Base-by-base conservation (phyloP, 2,329 filamentous ascomycete species). In the Colletotrichum graminicola region DNA sequence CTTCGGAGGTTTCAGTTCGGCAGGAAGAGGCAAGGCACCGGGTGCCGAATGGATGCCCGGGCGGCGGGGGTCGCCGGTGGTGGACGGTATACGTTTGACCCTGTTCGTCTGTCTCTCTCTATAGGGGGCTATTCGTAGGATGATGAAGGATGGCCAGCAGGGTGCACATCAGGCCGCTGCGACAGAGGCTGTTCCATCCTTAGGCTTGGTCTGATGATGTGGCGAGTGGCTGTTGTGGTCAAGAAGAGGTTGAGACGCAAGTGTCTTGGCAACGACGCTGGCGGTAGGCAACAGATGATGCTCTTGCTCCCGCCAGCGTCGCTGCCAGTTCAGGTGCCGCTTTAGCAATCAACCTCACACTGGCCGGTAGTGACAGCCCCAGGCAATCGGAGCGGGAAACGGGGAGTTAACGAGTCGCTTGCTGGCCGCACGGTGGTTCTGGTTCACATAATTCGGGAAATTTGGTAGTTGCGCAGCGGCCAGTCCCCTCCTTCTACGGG, bases 1-100 rank as follows among this genome's bases (percentile, higher is more conserved):
- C 65, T 29, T 72, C 69, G 69, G 69, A 72, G 69, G 69, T 68
- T 72, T 72, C 69, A 72, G 52, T 64, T 69, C 69, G 69, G 69
- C 54, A 72, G 59, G 69, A 47, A 72, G 59, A 68, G 65, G 59
- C 47, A 71, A 68, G 59, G 65, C 65, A 68, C 59, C 65, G 59
- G 65, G 52, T 68, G 69, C 69, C 64, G 65, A 63, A 56, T 55
- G 52, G 59, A 54, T 72, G 66, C 65, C 69, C 65, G 69, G 66
- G 51, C 65, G 54, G 69, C 54, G 47, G 68, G 49, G 57, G 54
- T 54, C 66, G 29, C 29, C 60, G 65, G 43, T 59, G 54, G 45
- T 71, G 57, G 51, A 56, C 62, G 57, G 34, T 65, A 45, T 23
- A 55, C 29, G 16, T 39, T 56, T 18, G 54, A 64, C 39, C 32